These are phyloP conservation scores for Penicillium pulvis DNA, from an alignment of 495 filamentous ascomycete genomes.

Conservation along the genomic window DNA sequence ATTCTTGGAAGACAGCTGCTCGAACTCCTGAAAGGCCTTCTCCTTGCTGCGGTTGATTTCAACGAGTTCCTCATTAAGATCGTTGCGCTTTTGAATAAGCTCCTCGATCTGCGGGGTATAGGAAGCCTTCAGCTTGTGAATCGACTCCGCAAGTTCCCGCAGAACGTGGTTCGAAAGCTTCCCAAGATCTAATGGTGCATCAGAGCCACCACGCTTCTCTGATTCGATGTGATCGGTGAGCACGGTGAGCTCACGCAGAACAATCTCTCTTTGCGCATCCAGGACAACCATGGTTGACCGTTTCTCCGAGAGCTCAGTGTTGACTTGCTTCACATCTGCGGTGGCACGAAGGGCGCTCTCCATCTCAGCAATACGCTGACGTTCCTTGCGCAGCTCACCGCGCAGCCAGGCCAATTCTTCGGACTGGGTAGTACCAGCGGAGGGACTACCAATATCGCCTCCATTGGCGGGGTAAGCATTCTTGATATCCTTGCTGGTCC, in stretches of 20 bases:
- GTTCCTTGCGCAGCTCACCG: constrained; percentile 76
- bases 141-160: constrained; percentile 82
- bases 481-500: constrained; percentile 52
- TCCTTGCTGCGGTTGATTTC: constrained; percentile 80
- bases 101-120: constrained; percentile 79
- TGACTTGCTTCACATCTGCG: constrained; percentile 79
- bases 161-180: constrained; percentile 83
- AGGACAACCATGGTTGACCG: constrained; percentile 94
- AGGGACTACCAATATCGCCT: constrained; percentile 78
- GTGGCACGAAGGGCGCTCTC: constrained; percentile 70
- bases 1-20: constrained; percentile 91
- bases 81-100: constrained; percentile 78
- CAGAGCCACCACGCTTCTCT: constrained; percentile 61
- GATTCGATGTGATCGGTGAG: constrained; percentile 75
- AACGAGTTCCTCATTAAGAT: constrained; percentile 78
- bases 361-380: constrained; percentile 79
- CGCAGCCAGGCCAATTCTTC: constrained; percentile 78
- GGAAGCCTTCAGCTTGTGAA: constrained; percentile 82
- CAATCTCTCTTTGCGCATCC: constrained; percentile 92
- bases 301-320: constrained; percentile 88
- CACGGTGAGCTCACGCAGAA: constrained; percentile 86
- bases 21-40: constrained; percentile 91
- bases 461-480: constrained; percentile 73
- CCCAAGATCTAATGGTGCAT: constrained; percentile 68
- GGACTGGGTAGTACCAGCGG: constrained; percentile 59